Evolutionary conservation across 129 eudicot genomes (phyloP).

Genomic region (Logfia minima): DNA sequence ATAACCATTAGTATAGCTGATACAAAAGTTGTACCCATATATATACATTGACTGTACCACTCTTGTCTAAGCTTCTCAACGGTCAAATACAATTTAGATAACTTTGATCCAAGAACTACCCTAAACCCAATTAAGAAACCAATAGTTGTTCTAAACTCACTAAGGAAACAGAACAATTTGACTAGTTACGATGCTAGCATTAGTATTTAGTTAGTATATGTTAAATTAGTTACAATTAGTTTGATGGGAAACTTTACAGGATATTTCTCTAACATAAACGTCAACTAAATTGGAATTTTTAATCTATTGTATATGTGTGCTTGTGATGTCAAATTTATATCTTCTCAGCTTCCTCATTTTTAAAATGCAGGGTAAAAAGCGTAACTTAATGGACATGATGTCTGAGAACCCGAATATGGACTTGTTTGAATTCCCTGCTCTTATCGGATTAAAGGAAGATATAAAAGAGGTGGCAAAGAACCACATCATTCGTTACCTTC

Average conservation of each 20-base stretch:
- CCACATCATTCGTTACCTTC: constrained; percentile 56
- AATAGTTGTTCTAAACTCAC: not conserved
- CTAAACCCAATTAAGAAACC: not conserved
- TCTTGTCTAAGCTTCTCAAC: no score
- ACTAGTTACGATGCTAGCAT: not conserved
- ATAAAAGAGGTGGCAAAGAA: constrained; percentile 49
- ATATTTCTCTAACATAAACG: not conserved
- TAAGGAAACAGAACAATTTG: not conserved
- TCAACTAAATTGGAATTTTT: not conserved
- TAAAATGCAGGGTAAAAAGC: constrained; percentile 24
- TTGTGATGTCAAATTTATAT: not conserved
- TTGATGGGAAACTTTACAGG: not conserved
- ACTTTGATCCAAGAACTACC: not conserved
- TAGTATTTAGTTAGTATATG: no score
- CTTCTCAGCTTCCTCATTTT: not conserved
- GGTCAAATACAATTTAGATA: not conserved
- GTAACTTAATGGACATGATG: constrained; percentile 16
- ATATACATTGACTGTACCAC: no score
- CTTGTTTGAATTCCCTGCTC: constrained; percentile 17
- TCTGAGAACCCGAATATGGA: constrained; percentile 4
- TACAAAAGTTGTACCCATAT: no score
- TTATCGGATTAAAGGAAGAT: constrained; percentile 26
- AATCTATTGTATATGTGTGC: not conserved
- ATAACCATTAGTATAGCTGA: no score
- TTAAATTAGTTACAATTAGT: no score